Evolutionary conservation across 495 filamentous ascomycete species (phyloP), one percentile per base, ranked within the genome.

Genomic region (Antarctomyces pellizariae): DNA sequence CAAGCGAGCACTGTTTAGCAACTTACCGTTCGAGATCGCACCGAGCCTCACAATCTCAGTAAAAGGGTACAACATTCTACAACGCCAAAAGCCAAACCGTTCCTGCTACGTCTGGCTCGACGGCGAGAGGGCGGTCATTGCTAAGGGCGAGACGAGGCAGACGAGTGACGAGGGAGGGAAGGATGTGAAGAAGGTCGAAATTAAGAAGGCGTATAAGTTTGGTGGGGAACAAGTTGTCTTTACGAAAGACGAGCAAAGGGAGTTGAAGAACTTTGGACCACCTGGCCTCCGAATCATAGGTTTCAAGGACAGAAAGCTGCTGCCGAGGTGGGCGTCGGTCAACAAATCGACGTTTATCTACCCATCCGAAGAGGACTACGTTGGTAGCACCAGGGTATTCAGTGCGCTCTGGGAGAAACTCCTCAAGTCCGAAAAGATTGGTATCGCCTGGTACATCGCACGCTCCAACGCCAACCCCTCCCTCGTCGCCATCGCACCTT

Each of bases 201-300:
- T 92, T 18, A 68, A 72, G 29, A 93, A 90, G 41, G 89, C 84
- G 0, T 99, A 84, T 53, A 91, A 84, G 39, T 95, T 92, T 36
- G 89, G 84, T 16, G 80, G 77, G 11, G 78, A 91, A 36, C 75
- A 82, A 27, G 65, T 99, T 22, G 51, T 70, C 11, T 99, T 99
- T 48, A 71, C 67, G 2, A 55, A 63, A 2, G 82, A 92, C 17
- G 86, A 95, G 44, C 61, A 75, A 31, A 68, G 70, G 32, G 50
- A 57, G 9, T 53, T 99, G 33, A 66, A 72, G 21, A 48, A 76
- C 32, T 83, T 91, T 40, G 79, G 78, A 8, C 59, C 75, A 12
- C 75, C 82, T 2, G 58, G 71, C 16, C 71, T 99, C 32, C 70
- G 83, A 4, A 74, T 99, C 29, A 74, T 95, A 30, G 89, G 89